Evolutionary conservation across 163 green algal genomes (phyloP).

Genomic region (Coccomyxa subellipsoidea): DNA sequence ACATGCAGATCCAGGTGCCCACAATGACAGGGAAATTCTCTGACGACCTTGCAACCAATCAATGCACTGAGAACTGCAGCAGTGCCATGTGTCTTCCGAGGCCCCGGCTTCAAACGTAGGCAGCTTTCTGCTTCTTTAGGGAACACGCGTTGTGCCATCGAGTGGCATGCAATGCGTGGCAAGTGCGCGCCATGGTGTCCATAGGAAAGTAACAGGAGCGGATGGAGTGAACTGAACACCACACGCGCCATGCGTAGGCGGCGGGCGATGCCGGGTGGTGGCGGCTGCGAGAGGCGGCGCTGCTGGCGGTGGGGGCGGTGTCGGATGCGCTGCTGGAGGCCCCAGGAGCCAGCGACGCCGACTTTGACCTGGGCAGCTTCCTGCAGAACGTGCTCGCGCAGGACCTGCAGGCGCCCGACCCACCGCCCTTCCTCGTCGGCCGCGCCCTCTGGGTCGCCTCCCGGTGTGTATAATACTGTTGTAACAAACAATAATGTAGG

Average conservation of each 20-base stretch:
- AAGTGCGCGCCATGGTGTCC: too few species aligned
- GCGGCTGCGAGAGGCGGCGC: conserved; percentile 67
- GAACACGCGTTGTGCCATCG: too few species aligned
- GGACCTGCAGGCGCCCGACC: conserved; percentile 43
- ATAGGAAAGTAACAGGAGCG: background rate
- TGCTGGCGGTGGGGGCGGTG: conserved; percentile 63
- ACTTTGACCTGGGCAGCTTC: conserved; percentile 29
- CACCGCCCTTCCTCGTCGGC: conserved; percentile 60
- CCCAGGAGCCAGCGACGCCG: background rate
- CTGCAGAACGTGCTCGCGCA: conserved; percentile 40
- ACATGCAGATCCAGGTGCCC: too few species aligned
- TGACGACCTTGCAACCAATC: too few species aligned
- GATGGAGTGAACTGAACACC: too few species aligned
- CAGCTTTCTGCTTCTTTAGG: too few species aligned
- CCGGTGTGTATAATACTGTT: conserved; percentile 43
- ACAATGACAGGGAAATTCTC: too few species aligned
- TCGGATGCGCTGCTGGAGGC: conserved; percentile 40
- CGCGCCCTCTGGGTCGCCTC: conserved; percentile 64
- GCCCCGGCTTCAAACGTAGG: too few species aligned
- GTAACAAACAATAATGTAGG: too few species aligned
- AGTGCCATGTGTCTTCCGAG: too few species aligned
- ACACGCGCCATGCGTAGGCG: background rate
- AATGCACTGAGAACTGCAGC: too few species aligned
- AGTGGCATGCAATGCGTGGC: too few species aligned
- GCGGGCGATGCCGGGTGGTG: conserved; percentile 60